A percentile compares a stretch with the other conserved stretches of the same genome.
Evolutionary conservation across 495 filamentous ascomycete species (phyloP).

Genomic region (Acidomyces sp.): DNA sequence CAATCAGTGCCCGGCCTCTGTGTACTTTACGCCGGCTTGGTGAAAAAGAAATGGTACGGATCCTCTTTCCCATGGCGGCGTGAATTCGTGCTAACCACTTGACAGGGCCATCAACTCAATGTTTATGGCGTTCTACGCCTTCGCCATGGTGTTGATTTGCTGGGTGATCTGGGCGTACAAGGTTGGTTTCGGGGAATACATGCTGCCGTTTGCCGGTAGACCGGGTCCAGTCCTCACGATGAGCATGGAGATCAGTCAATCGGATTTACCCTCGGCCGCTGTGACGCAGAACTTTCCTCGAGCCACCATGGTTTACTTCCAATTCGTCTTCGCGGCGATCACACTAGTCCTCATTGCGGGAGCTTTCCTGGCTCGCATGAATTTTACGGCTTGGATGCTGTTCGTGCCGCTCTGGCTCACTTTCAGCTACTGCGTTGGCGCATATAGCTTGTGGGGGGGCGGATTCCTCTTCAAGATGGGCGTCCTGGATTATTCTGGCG

Average conservation of each 20-base stretch:
- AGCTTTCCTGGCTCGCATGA: constrained; percentile 40
- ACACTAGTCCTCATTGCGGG: constrained; percentile 42
- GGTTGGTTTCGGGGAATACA: constrained; percentile 38
- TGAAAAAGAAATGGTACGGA: constrained; percentile 47
- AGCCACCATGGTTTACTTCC: constrained; percentile 48
- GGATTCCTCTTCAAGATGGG: constrained; percentile 40
- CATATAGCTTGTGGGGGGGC: constrained; percentile 43
- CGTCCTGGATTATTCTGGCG: constrained; percentile 46
- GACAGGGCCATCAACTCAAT: too few species aligned
- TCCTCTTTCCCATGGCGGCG: too few species aligned
- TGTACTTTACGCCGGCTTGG: constrained; percentile 41
- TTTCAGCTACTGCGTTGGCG: constrained; percentile 34
- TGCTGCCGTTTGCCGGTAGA: constrained; percentile 39
- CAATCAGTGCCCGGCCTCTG: constrained; percentile 44
- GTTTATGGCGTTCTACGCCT: constrained; percentile 47
- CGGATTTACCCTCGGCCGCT: constrained; percentile 33
- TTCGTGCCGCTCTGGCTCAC: constrained; percentile 46
- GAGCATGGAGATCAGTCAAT: constrained; percentile 35
- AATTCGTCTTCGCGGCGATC: constrained; percentile 48
- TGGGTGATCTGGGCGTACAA: constrained; percentile 48
- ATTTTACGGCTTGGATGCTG: constrained; percentile 44
- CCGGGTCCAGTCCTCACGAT: constrained; percentile 39
- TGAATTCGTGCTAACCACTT: too few species aligned
- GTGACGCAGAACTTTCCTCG: constrained; percentile 33
- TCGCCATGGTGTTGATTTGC: constrained; percentile 39